A percentile compares a stretch with the other conserved stretches of the same genome.
These are phyloP conservation scores for Butyriboletus appendiculatus DNA, from an alignment of 1,284 basidiomycete genomes.

Conservation along the genomic window DNA sequence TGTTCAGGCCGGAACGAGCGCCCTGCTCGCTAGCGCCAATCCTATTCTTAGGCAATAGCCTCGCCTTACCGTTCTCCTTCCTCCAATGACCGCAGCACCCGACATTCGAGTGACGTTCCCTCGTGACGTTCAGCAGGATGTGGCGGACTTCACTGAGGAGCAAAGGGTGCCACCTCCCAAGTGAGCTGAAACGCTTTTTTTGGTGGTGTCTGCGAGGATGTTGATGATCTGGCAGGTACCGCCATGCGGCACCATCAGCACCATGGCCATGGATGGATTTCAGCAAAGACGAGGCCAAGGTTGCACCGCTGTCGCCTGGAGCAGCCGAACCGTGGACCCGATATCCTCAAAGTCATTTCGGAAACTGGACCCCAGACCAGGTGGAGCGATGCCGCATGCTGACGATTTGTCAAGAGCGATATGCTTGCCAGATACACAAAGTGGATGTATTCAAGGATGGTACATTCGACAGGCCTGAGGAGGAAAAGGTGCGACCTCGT, in stretches of 20 bases:
- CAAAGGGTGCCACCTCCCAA: too few relatives aligned
- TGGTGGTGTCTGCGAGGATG: not conserved
- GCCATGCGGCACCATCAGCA: slow-evolving; percentile 39
- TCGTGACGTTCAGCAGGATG: too few relatives aligned
- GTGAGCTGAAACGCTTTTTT: too few relatives aligned
- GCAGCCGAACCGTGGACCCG: slow-evolving; percentile 19
- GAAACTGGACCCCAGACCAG: slow-evolving; percentile 51
- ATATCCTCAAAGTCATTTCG: slow-evolving; percentile 52
- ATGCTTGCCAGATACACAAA: slow-evolving; percentile 40
- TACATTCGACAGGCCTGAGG: slow-evolving; percentile 15
- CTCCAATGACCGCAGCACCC: too few relatives aligned
- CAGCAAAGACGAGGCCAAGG: slow-evolving; percentile 16
- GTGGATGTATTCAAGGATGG: slow-evolving; percentile 45
- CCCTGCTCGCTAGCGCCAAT: slow-evolving; percentile 3
- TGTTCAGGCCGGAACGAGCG: slow-evolving; percentile 2
- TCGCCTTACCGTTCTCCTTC: too few relatives aligned
- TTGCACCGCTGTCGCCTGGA: slow-evolving; percentile 10
- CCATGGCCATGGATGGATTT: slow-evolving; percentile 43
- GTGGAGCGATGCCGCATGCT: slow-evolving; percentile 43
- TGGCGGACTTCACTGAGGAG: too few relatives aligned
- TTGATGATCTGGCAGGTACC: slow-evolving; percentile 24
- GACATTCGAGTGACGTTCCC: too few relatives aligned
- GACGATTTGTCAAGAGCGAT: slow-evolving; percentile 20
- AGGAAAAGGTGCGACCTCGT: not conserved
- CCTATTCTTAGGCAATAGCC: not conserved